Evolutionary conservation across 805 yeast species (phyloP).

Genomic region (Candida palmyrensis): DNA sequence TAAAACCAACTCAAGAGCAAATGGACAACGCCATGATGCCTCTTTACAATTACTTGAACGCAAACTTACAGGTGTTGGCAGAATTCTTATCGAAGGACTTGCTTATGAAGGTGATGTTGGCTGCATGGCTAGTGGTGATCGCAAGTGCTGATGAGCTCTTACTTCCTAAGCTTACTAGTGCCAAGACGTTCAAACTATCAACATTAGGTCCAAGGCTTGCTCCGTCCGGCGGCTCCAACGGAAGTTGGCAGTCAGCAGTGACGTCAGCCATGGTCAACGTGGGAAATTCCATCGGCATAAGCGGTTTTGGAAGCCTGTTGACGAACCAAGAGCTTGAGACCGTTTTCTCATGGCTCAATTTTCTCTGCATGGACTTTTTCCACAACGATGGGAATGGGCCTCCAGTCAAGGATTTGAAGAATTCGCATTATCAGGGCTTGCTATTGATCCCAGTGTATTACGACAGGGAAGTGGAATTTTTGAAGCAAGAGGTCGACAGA

Average conservation of each 20-base stretch:
- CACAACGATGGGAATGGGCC: slow-evolving; percentile 82
- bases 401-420: slow-evolving; percentile 55
- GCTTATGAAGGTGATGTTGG: slow-evolving; percentile 61
- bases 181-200: slow-evolving; percentile 26
- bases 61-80: slow-evolving; percentile 62
- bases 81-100: slow-evolving; percentile 50
- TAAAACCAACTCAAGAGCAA: slow-evolving; percentile 39
- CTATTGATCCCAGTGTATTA: slow-evolving; percentile 62
- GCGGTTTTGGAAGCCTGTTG: slow-evolving; percentile 52
- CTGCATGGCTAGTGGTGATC: slow-evolving; percentile 76
- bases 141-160: slow-evolving; percentile 64
- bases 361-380: slow-evolving; percentile 67
- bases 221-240: slow-evolving; percentile 6
- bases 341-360: slow-evolving; percentile 64
- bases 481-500: slow-evolving; percentile 56
- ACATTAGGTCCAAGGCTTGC: slow-evolving; percentile 15
- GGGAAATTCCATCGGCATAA: slow-evolving; percentile 34
- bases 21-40: slow-evolving; percentile 67
- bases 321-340: slow-evolving; percentile 59
- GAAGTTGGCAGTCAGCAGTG: slow-evolving; percentile 41
- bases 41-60: slow-evolving; percentile 66
- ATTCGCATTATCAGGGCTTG: slow-evolving; percentile 58
- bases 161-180: slow-evolving; percentile 63
- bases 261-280: slow-evolving; percentile 48
- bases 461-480: slow-evolving; percentile 41